Conservation (phyloP, 2,329 filamentous ascomycete genomes). For the Botrytis sinoallii region DNA sequence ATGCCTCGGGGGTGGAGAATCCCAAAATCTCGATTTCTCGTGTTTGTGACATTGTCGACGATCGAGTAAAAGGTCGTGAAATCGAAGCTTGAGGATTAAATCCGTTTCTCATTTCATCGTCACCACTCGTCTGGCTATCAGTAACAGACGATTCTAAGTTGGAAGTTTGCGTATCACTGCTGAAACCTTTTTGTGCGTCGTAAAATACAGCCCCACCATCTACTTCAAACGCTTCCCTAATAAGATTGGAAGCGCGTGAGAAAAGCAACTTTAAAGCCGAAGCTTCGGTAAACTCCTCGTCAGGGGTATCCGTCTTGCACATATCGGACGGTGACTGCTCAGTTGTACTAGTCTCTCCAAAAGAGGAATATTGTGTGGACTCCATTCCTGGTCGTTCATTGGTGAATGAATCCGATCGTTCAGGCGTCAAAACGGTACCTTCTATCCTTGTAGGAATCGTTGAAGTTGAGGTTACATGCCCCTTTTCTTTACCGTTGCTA, state of each 20-base stretch:
- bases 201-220: constrained; percentile 38
- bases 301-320: constrained; percentile 20
- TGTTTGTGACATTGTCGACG: not conserved
- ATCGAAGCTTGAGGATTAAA: not conserved
- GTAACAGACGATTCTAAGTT: constrained; percentile 7
- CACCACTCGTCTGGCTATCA: constrained; percentile 16
- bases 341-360: constrained; percentile 23
- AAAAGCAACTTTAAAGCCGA: constrained; percentile 33
- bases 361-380: constrained; percentile 24
- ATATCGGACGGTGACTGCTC: constrained; percentile 25
- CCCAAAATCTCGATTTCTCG: constrained; percentile 34
- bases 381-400: constrained; percentile 24
- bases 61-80: not conserved
- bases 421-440: constrained; percentile 20
- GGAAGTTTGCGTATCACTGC: not conserved
- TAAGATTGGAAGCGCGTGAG: constrained; percentile 37
- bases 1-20: constrained; percentile 34
- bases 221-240: constrained; percentile 37
- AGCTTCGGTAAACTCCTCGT: constrained; percentile 29
- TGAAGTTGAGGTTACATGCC: constrained; percentile 28
- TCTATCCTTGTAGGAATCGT: constrained; percentile 26
- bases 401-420: not conserved
- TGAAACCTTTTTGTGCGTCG: constrained; percentile 36
- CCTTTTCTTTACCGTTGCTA: constrained; percentile 30
- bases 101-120: not conserved